Percentiles rank a stretch among this genome's conserved stretches.
Conservation (phyloP, 352 stramenopile genomes). For the Phytopythium vexans region DNA sequence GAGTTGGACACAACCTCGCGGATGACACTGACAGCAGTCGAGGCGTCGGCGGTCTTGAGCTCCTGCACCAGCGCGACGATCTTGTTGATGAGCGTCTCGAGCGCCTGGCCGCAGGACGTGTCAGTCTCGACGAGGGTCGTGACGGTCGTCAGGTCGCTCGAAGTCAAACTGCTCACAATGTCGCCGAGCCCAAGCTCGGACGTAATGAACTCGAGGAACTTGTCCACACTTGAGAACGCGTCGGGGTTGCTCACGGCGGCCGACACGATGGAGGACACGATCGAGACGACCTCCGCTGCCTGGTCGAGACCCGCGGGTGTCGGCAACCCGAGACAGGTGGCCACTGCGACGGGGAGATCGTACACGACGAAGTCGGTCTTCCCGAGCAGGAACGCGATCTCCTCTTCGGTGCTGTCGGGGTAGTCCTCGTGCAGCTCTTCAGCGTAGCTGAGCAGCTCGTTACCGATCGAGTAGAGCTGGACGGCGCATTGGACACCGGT, state of each 20-base stretch:
- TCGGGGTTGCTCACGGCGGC: conserved; percentile 36
- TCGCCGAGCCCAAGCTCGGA: conserved; percentile 17
- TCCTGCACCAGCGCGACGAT: conserved; percentile 37
- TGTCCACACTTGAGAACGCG: conserved; percentile 26
- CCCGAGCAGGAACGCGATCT: conserved; percentile 46
- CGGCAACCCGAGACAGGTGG: conserved; percentile 36
- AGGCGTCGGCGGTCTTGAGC: conserved; percentile 25
- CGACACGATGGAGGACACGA: conserved; percentile 28
- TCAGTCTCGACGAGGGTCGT: conserved; percentile 31
- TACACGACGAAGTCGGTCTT: conserved; percentile 55
- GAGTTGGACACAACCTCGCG: conserved; percentile 36
- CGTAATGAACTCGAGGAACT: conserved; percentile 30
- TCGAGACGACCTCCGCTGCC: conserved; percentile 28
- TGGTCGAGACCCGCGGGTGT: conserved; percentile 21
- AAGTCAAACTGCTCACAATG: conserved; percentile 17
- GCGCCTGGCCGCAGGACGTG: conserved; percentile 34
- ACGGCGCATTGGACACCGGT: conserved; percentile 43
- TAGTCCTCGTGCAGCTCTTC: conserved; percentile 28
- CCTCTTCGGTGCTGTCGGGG: conserved; percentile 41
- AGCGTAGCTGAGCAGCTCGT: conserved; percentile 40
- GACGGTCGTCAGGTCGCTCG: conserved; percentile 21
- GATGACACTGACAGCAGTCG: conserved; percentile 31
- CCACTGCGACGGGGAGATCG: conserved; percentile 47
- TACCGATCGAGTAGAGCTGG: conserved; percentile 40
- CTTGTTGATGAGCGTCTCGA: conserved; percentile 47